Conservation (phyloP, 164 flowering plant species). For the Amborella trichopoda region DNA sequence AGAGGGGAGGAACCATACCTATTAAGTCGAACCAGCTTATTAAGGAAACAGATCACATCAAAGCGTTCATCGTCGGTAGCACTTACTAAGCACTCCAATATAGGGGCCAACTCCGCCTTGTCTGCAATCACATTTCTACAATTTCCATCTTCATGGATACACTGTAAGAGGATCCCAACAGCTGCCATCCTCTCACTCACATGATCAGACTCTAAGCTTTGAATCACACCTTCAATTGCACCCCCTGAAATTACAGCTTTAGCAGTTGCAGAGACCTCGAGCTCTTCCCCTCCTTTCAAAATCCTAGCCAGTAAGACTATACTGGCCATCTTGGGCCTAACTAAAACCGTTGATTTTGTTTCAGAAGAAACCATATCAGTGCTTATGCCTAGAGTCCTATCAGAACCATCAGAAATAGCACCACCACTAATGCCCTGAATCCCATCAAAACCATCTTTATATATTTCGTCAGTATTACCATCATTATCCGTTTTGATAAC, state of each 20-base stretch:
- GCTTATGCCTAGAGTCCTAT: no score
- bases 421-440: no score
- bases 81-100: conserved; percentile 44
- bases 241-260: conserved; percentile 24
- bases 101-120: conserved; percentile 40
- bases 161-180: conserved; percentile 46
- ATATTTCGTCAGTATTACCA: no score
- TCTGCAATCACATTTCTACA: conserved; percentile 62
- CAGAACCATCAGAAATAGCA: no score
- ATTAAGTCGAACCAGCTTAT: conserved; percentile 51
- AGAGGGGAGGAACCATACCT: conserved; percentile 26
- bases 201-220: conserved; percentile 35
- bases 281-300: conserved; percentile 24
- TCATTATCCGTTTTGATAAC: conserved; percentile 32
- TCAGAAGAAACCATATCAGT: no score
- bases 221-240: conserved; percentile 28
- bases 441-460: conserved; percentile 25
- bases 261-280: conserved; percentile 13
- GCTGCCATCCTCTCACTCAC: conserved; percentile 58
- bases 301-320: conserved; percentile 39
- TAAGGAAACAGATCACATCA: conserved; percentile 46
- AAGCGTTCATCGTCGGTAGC: conserved; percentile 40
- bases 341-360: not conserved
- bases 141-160: conserved; percentile 50
- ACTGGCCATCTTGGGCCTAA: conserved; percentile 48